Conservation (phyloP, 2,329 filamentous ascomycete genomes). For the Penicillium psychrosexuale region DNA sequence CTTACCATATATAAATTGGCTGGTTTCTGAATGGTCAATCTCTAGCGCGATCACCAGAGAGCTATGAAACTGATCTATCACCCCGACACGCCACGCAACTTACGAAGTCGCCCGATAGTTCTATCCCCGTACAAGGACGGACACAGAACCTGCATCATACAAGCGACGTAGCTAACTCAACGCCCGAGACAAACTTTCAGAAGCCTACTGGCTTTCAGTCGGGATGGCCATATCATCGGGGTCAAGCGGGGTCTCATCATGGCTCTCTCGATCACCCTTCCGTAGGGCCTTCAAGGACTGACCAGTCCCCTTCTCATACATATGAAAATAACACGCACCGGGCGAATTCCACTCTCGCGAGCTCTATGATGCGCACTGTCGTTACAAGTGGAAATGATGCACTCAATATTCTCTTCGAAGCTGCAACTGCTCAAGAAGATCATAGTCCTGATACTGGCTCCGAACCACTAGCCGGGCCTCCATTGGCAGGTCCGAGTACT, state of each 20-base stretch:
- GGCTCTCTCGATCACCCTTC: constrained; percentile 2
- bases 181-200: background rate
- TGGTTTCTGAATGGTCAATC: constrained; percentile 10
- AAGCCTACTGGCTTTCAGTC: background rate
- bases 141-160: background rate
- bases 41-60: constrained; percentile 18
- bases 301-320: constrained; percentile 9
- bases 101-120: background rate
- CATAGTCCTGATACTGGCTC: constrained; percentile 29
- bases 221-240: constrained; percentile 1
- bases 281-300: background rate
- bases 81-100: background rate
- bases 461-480: constrained; percentile 22
- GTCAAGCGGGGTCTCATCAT: constrained; percentile 10
- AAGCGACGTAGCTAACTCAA: background rate
- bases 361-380: constrained; percentile 44
- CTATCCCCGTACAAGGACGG: background rate
- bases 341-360: constrained; percentile 33
- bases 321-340: constrained; percentile 23
- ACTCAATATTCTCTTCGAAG: constrained; percentile 53
- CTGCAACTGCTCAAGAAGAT: constrained; percentile 43
- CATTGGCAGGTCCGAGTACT: constrained; percentile 4
- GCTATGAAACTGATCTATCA: constrained; percentile 4
- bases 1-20: background rate
- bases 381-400: constrained; percentile 56